Base-by-base conservation (phyloP, 805 yeast species). In the Yarrowia sp. region DNA sequence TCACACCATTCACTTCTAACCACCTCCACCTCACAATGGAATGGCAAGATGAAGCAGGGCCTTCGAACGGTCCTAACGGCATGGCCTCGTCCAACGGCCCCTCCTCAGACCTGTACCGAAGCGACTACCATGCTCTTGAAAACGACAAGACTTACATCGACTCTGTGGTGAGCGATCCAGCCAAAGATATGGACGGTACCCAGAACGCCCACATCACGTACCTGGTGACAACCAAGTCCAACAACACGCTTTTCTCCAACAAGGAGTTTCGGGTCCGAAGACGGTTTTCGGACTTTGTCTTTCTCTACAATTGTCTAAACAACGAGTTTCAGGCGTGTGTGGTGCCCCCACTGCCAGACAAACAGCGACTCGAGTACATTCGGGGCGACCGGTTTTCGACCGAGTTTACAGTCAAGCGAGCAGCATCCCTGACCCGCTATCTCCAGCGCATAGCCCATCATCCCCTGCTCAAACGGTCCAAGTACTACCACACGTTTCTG, bases 271-370 rank as follows among this genome's bases (percentile, higher is more conserved):
- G 77, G 24, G 86, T 88, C 2, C 81, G 96, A 52, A 82, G 98
- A 70, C 81, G 99, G 61, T 93, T 90, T 75, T 89, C 93, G 5
- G 98, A 95, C 75, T 90, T 93, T 74, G 83, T 88, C 66, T 85
- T 87, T 68, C 80, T 93, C 22, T 89, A 87, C 75, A 89, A 87
- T 67, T 86, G 90, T 65, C 78, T 93, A 63, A 74, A 81, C 59
- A 87, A 85, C 69, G 97, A 92, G 72, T 89, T 80, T 73, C 97
- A 98, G 0, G 89, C 95, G 4, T 81, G 90, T 66, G 84, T 95
- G 14, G 84, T 93, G 0, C 99, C 99, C 0, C 98, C 98, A 14
- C 80, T 93, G 63, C 99, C 99, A 0, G 96, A 93, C 67, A 92
- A 92, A 75, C 90, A 89, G 77, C 84, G 96, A 67, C 80, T 93